Evolutionary conservation across 345 rosid species (phyloP).

Genomic region (Litchi chinensis): DNA sequence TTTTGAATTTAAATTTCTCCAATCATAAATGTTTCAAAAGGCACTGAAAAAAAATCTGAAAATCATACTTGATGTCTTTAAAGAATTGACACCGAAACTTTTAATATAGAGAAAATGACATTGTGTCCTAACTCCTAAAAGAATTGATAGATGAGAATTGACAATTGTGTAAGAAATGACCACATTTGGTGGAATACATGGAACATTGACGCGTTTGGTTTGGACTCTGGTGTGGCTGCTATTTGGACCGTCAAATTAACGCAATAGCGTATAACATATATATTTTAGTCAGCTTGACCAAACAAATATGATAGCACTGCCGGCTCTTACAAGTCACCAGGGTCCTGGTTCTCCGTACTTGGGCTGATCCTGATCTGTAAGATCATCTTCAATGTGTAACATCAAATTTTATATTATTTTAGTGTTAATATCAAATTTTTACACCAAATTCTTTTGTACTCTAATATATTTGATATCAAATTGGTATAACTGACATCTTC

Average conservation of each 20-base stretch:
- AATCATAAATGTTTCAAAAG: too few relatives aligned
- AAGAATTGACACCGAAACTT: too few relatives aligned
- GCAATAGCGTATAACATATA: too few relatives aligned
- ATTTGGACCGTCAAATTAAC: background rate
- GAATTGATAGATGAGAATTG: background rate
- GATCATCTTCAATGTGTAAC: too few relatives aligned
- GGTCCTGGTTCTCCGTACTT: background rate
- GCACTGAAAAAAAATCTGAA: background rate
- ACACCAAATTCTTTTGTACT: too few relatives aligned
- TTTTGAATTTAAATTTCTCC: too few relatives aligned
- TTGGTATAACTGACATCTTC: too few relatives aligned
- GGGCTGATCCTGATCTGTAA: background rate
- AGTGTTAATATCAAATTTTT: too few relatives aligned
- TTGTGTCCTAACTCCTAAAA: background rate
- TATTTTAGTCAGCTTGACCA: conserved; percentile 6
- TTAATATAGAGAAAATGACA: too few relatives aligned
- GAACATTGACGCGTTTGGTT: background rate
- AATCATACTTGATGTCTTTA: background rate
- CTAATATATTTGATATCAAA: too few relatives aligned
- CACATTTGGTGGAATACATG: background rate
- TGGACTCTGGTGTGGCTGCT: background rate
- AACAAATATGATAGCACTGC: conserved; percentile 4
- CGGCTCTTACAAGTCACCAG: conserved; percentile 9
- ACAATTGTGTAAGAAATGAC: background rate
- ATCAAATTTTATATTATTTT: too few relatives aligned